Evolutionary conservation across 306 rosid genomes (phyloP).

Genomic region (Fagus crenata): DNA sequence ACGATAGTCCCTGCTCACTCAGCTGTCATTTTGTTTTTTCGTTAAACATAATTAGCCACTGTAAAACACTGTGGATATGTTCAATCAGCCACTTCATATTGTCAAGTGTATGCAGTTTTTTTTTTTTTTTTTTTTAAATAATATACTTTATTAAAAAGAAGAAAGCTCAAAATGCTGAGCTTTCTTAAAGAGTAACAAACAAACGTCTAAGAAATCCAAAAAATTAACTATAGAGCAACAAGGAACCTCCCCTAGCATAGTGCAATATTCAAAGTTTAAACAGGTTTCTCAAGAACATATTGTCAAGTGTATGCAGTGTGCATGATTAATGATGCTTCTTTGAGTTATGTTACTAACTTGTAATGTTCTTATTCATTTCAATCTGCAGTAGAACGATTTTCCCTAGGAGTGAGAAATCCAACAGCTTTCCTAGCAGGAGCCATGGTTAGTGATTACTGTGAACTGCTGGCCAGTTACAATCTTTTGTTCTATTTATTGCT

Average conservation of each 20-base stretch:
- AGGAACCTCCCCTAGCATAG: no score
- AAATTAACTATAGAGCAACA: no score
- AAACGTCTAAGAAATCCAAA: no score
- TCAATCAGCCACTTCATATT: background rate
- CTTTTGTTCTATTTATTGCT: no score
- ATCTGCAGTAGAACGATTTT: conserved; percentile 62
- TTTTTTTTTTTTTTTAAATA: no score
- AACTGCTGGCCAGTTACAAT: background rate
- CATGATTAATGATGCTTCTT: background rate
- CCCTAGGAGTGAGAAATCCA: conserved; percentile 64
- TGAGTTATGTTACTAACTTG: conserved; percentile 17
- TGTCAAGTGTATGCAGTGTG: background rate
- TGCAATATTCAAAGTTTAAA: no score
- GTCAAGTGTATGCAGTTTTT: background rate
- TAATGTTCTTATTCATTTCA: conserved; percentile 27
- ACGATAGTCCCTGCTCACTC: no score
- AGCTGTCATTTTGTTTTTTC: background rate
- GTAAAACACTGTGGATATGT: background rate
- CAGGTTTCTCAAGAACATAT: background rate
- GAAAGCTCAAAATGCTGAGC: no score
- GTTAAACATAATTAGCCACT: background rate
- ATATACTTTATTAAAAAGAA: no score
- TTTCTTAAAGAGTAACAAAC: no score
- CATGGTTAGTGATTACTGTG: conserved; percentile 42
- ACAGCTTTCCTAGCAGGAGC: conserved; percentile 67